Evolutionary conservation across 2,329 filamentous ascomycete genomes (phyloP).

Genomic region (Diplocarpon mali): DNA sequence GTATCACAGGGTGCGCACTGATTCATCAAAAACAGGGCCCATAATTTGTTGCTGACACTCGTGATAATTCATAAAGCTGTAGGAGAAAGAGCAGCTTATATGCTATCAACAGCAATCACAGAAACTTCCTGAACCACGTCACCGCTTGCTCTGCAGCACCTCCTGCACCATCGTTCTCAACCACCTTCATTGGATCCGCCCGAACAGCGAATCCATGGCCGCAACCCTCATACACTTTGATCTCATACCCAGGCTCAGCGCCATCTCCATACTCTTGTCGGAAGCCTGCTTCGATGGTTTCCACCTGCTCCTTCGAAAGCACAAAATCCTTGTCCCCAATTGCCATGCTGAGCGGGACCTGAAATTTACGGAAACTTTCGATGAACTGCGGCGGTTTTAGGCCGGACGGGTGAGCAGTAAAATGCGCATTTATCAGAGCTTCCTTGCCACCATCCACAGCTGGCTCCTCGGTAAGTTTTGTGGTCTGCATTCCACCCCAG

Average conservation of each 20-base stretch:
- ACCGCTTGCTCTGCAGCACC: slow-evolving; percentile 31
- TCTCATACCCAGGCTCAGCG: slow-evolving; percentile 17
- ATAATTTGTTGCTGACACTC: no score
- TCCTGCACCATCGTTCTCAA: slow-evolving; percentile 25
- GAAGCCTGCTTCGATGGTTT: slow-evolving; percentile 19
- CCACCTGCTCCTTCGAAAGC: slow-evolving; percentile 26
- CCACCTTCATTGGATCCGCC: slow-evolving; percentile 26
- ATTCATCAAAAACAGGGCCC: no score
- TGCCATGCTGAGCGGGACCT: slow-evolving; percentile 35
- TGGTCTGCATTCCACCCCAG: slow-evolving; percentile 48
- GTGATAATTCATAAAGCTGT: no score
- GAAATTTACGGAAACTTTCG: slow-evolving; percentile 27
- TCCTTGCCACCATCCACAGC: slow-evolving; percentile 5
- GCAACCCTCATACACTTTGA: slow-evolving; percentile 28
- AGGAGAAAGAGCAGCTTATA: no score
- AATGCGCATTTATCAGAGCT: slow-evolving; percentile 37
- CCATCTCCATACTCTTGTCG: slow-evolving; percentile 16
- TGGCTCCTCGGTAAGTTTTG: slow-evolving; percentile 32
- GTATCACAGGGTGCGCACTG: no score
- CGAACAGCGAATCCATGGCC: slow-evolving; percentile 33
- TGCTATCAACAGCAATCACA: no score
- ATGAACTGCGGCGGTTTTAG: slow-evolving; percentile 35
- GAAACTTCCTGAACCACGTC: slow-evolving; percentile 25
- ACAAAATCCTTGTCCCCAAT: slow-evolving; percentile 35
- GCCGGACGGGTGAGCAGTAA: slow-evolving; percentile 41